Percentiles rank a stretch among this genome's conserved stretches.
Evolutionary conservation across 1,139 yeast genomes (phyloP).

Genomic region (Pneumocystis oryctolagi): DNA sequence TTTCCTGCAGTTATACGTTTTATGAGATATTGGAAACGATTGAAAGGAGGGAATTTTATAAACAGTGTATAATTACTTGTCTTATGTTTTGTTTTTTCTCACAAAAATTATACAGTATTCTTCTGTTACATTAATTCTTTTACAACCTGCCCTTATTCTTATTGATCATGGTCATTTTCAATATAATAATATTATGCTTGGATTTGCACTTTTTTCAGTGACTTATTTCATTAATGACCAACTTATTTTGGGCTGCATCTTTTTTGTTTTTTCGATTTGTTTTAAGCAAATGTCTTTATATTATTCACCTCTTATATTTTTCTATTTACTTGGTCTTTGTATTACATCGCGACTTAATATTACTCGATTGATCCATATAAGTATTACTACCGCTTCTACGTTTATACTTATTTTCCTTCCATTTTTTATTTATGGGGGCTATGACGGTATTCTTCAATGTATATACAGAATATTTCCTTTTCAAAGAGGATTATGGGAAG

Average conservation of each 20-base stretch:
- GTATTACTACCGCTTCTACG: slow-evolving; percentile 44
- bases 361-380: slow-evolving; percentile 29
- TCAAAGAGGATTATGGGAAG: slow-evolving; percentile 89
- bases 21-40: slow-evolving; percentile 21
- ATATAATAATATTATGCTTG: slow-evolving; percentile 82
- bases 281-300: slow-evolving; percentile 95
- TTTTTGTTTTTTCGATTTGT: slow-evolving; percentile 61
- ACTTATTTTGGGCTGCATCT: slow-evolving; percentile 54
- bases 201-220: slow-evolving; percentile 55
- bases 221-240: slow-evolving; percentile 51
- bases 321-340: slow-evolving; percentile 48
- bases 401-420: slow-evolving; percentile 46
- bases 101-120: background rate
- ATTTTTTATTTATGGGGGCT: slow-evolving; percentile 30
- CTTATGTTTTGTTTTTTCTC: background rate
- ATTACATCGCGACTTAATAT: slow-evolving; percentile 21
- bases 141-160: slow-evolving; percentile 53
- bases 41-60: background rate
- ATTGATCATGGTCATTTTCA: slow-evolving; percentile 98
- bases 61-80: background rate
- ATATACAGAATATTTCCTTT: slow-evolving; percentile 75
- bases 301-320: slow-evolving; percentile 79
- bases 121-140: slow-evolving; percentile 17
- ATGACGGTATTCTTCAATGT: slow-evolving; percentile 22
- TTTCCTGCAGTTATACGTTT: slow-evolving; percentile 68